Base-by-base conservation (phyloP, 257 asterid genomes). In the Pogostemon cablin region DNA sequence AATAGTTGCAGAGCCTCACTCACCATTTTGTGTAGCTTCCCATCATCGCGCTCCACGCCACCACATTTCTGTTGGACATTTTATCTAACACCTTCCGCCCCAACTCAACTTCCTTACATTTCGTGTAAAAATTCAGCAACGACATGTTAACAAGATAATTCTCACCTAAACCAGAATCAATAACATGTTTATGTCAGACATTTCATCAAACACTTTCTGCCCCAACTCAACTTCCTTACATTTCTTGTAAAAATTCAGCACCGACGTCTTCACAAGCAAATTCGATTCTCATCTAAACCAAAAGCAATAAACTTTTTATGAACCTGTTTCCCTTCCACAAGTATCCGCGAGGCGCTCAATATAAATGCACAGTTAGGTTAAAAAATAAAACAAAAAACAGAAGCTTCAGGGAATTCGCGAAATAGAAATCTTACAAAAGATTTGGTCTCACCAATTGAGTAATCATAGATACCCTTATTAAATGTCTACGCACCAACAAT, bases 41-140 rank as follows among this genome's bases (percentile, higher is more conserved):
- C 17, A 88, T 86, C 82, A 84, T 73, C 9, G 87, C 87, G 32
- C 96, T 88, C 92, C 96, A 88, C 17, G 88, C 80, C 15, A 15
- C 15, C 15, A 15, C 15, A 15, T 15, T 88, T 37, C 71, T 79
- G 0, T 86, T 86, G 58, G 85, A 12, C 82, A 88, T 86, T 84
- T 86, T 90, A 52, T 88, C 96, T 5, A 88, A 86, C 89, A 88
- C 89, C 78, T 81, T 25, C 32, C 32, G 32, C 32, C 32, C 32
- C 32, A 25, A 25, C 32, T 25, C 32, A 25, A 1, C 32, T 25
- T 25, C 32, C 32, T 25, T 25, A 25, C 32, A 25, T 25, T 25
- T 25, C 32, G 1, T 25, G 32, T 85, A 88, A 9, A 86, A 83
- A 38, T 83, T 86, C 70, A 88, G 52, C 85, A 88, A 66, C 65